A percentile compares a stretch with the other conserved stretches of the same genome.
phyloP scores from a whole-genome alignment of 2,329 filamentous ascomycete genomes.

The Arthrinium puccinioides region DNA sequence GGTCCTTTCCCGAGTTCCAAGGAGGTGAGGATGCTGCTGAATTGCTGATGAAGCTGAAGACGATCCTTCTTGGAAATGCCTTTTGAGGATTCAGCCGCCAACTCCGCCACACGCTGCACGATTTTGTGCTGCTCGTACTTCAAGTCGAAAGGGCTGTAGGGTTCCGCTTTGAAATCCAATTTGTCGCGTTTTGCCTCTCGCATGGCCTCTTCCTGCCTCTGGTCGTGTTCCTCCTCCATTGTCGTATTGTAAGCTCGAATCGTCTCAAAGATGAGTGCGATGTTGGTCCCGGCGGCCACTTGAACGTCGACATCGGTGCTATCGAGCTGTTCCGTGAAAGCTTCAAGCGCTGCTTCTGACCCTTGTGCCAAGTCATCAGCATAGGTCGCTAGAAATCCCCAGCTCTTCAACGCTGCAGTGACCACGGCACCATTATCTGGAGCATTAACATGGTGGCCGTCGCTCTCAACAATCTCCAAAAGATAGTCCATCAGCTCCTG shows the following conservation, averaged over 20 bases:
- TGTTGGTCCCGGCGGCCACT: constrained; percentile 69
- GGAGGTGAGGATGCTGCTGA: constrained; percentile 46
- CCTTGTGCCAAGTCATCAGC: constrained; percentile 66
- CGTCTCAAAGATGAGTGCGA: constrained; percentile 77
- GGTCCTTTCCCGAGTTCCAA: constrained; percentile 47
- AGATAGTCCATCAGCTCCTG: constrained; percentile 68
- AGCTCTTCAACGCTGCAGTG: constrained; percentile 66
- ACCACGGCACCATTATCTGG: constrained; percentile 65
- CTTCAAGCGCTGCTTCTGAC: constrained; percentile 67
- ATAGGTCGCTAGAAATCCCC: constrained; percentile 73
- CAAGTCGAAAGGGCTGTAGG: constrained; percentile 23
- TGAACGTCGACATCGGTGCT: constrained; percentile 67
- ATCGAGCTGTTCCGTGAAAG: constrained; percentile 79
- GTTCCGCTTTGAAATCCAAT: constrained; percentile 3
- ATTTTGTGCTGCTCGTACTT: constrained; percentile 43
- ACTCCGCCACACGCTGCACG: constrained; percentile 37
- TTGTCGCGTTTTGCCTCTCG: constrained; percentile 3
- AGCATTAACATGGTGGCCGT: constrained; percentile 66
- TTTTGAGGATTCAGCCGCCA: constrained; percentile 40
- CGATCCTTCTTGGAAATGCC: constrained; percentile 42
- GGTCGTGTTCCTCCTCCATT: constrained; percentile 31
- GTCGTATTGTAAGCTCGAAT: constrained; percentile 41
- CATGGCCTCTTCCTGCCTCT: constrained; percentile 18
- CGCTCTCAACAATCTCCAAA: constrained; percentile 70
- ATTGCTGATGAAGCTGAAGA: constrained; percentile 37